A percentile compares a stretch with the other conserved stretches of the same genome.
Conservation (phyloP, 768 basidiomycete species). For the Russula compacta region DNA sequence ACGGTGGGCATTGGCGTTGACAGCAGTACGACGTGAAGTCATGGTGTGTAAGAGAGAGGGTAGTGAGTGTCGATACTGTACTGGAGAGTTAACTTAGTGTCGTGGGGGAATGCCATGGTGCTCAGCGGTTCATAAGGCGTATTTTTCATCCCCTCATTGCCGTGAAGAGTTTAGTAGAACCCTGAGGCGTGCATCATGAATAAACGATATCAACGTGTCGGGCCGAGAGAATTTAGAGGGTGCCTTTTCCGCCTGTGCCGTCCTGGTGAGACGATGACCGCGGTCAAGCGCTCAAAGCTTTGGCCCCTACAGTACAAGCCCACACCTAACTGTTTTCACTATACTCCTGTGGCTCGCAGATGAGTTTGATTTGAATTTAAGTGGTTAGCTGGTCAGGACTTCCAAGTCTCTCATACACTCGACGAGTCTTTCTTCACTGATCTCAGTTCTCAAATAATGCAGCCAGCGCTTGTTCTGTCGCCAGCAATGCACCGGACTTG, state of each 20-base stretch:
- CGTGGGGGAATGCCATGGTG: background rate
- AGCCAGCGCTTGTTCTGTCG: background rate
- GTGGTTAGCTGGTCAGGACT: background rate
- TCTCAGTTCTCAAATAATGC: background rate
- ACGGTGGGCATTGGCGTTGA: background rate
- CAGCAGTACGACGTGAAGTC: background rate
- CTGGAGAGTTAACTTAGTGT: background rate
- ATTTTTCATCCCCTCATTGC: background rate
- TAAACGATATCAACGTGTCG: background rate
- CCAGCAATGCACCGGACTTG: background rate
- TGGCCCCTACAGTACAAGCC: no score
- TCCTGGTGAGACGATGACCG: no score
- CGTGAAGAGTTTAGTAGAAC: background rate
- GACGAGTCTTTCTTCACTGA: background rate
- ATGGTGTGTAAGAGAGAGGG: background rate
- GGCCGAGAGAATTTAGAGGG: no score
- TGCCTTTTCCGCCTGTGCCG: no score
- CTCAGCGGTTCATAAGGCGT: background rate
- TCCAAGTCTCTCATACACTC: background rate
- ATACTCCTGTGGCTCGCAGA: no score
- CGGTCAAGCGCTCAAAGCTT: no score
- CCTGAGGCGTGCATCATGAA: background rate
- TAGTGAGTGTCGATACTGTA: background rate
- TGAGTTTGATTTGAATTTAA: no score
- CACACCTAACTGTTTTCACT: no score